phyloP scores from a whole-genome alignment of 1,284 basidiomycete genomes.

The Mycosarcoma mackinlayi region DNA sequence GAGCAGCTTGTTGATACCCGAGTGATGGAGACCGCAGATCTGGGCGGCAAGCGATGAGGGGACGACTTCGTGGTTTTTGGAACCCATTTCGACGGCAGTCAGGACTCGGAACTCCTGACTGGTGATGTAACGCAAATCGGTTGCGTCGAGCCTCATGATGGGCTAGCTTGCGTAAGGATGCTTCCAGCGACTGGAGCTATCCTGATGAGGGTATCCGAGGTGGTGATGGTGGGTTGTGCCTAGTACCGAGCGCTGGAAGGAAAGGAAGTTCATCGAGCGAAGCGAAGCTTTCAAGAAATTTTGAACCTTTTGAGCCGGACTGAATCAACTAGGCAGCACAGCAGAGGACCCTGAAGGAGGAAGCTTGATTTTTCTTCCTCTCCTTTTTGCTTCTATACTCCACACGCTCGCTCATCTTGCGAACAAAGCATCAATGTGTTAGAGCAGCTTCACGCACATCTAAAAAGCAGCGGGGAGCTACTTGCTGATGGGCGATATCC shows the following conservation, averaged over 20 bases:
- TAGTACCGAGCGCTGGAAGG: no score
- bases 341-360: not conserved
- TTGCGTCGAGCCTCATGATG: constrained; percentile 88
- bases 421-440: no score
- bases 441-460: no score
- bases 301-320: no score
- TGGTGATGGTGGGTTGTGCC: constrained; percentile 5
- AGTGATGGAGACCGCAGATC: constrained; percentile 87
- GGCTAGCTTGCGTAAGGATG: not conserved
- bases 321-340: no score
- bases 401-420: no score
- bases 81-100: constrained; percentile 96
- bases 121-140: constrained; percentile 91
- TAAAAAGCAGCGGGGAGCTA: no score
- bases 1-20: constrained; percentile 92
- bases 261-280: not conserved
- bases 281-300: constrained; percentile 4
- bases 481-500: no score
- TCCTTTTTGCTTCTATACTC: no score
- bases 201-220: constrained; percentile 4
- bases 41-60: constrained; percentile 88
- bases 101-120: constrained; percentile 93
- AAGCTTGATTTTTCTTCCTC: not conserved
- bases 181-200: not conserved
- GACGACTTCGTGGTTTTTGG: constrained; percentile 96